Evolutionary conservation across 148 eudicot genomes (phyloP), one percentile per base, ranked within the genome.

Genomic region (Rhododendron mucronatum): DNA sequence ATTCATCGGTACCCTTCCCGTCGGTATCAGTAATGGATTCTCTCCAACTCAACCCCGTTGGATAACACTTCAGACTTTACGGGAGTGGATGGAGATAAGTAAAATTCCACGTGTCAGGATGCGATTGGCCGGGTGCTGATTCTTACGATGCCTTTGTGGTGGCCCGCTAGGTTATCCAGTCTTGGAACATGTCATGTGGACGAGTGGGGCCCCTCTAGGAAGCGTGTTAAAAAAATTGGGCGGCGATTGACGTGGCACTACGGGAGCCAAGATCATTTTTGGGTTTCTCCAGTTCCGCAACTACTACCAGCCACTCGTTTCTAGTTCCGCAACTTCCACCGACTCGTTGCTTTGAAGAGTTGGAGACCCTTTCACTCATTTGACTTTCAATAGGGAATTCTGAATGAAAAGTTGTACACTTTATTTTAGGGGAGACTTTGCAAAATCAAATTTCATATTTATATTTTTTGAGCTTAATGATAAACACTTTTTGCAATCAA

Each of bases 291-390:
- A 26, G 86, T 5, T 78, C 7, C 20, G 83, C n/a, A 69, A 23
- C 59, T 85, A 23, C 45, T 78, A 33, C 77, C 11, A 39, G 44
- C 48, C 87, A 80, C 87, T 47, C 48, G 78, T 35, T 85, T 51
- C 41, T 37, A 26, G 82, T 5, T 78, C 7, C 20, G 87, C n/a
- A 69, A 23, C 59, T 85, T 2, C 39, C 39, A 33, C 6, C 44
- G 6, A 39, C 5, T 39, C 35, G 5, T 39, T 39, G 44, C 44
- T 9, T 47, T 47, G 12, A 47, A 47, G 50, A 47, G 50, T 9
- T 7, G 48, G 48, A 45, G 48, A 6, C 48, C 9, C 48, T 45
- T 45, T 45, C 48, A 45, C 48, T 45, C 48, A 45, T 45, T 45
- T 45, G 8, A 45, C 48, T 37, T 37, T 37, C 39, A 37, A 37